phyloP scores from a whole-genome alignment of 768 basidiomycete genomes.

The Pleurotus djamor region DNA sequence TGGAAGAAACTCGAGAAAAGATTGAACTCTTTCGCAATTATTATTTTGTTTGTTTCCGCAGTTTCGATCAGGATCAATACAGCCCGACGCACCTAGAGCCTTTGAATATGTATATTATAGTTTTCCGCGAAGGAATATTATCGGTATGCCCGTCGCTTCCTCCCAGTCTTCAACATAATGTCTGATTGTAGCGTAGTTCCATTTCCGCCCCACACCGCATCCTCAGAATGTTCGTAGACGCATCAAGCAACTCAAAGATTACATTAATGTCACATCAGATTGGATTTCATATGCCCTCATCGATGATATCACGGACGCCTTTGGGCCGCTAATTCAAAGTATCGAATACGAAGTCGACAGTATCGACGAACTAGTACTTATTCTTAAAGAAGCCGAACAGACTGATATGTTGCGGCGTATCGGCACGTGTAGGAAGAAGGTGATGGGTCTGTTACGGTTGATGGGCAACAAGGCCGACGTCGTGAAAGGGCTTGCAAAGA shows the following conservation, averaged over 20 bases:
- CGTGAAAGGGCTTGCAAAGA: slow-evolving; percentile 96
- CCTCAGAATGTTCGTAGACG: slow-evolving; percentile 97
- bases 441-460: slow-evolving; percentile 93
- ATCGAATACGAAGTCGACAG: slow-evolving; percentile 99
- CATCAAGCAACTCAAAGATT: slow-evolving; percentile 99
- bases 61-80: slow-evolving; percentile 98
- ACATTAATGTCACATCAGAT: slow-evolving; percentile 97
- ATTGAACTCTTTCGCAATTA: slow-evolving; percentile 99
- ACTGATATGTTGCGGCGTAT: slow-evolving; percentile 98
- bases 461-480: slow-evolving; percentile 99
- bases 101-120: slow-evolving; percentile 99
- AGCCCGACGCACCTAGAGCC: slow-evolving; percentile 97
- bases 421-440: slow-evolving; percentile 98
- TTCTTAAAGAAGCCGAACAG: slow-evolving; percentile 93
- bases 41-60: slow-evolving; percentile 98
- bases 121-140: slow-evolving; percentile 94
- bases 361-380: slow-evolving; percentile 97
- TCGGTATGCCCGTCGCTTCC: slow-evolving; percentile 56
- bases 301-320: slow-evolving; percentile 99
- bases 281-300: slow-evolving; percentile 99
- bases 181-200: slow-evolving; percentile 58
- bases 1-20: slow-evolving; percentile 99
- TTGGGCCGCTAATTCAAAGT: slow-evolving; percentile 96
- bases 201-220: slow-evolving; percentile 96
- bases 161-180: background rate